Evolutionary conservation across 768 basidiomycete genomes (phyloP), one percentile per base, ranked within the genome.

Genomic region (Boletellus sp.): DNA sequence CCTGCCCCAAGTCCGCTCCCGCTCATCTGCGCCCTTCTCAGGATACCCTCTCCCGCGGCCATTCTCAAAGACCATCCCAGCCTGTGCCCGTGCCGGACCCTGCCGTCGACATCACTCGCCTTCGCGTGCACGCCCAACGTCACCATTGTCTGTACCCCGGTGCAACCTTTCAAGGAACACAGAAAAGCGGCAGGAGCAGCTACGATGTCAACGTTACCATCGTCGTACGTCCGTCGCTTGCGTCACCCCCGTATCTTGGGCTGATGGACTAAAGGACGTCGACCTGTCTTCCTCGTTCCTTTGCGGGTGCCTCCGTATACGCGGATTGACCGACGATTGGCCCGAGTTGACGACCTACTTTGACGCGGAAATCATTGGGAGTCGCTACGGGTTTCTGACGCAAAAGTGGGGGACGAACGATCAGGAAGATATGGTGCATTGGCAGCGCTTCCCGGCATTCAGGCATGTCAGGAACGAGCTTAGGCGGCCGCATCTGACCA

Each of bases 261-360:
- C 54, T 59, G 43, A 57, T 40, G 26, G 11, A 15, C 50, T 20
- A 20, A 62, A 94, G 92, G 90, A 95, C 56, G 91, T 96, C 60
- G 89, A 95, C 67, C 87, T 96, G 59, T 70, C 83, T 3, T 81
- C 85, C 13, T 93, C 94, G 0, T 87, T 83, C 53, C 75, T 97
- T 15, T 92, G 87, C 58, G 95, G 95, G 19, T 95, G 94, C 66
- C 84, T 98, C 35, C 84, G 88, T 51, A 98, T 98, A 65, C 85
- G 87, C 16, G 91, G 92, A 24, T 73, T 97, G 44, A 97, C 94
- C 35, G 84, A 94, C 57, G 89, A 95, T 61, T 94, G 91, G 81
- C 94, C 94, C 15, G 90, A 94, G 67, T 79, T 97, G 36, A 96
- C 94, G 6, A 97, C 94, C 3, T 96, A 93, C 63, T 97, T 97